Conservation (phyloP, 2,329 filamentous ascomycete genomes). For the Cadophora malorum region DNA sequence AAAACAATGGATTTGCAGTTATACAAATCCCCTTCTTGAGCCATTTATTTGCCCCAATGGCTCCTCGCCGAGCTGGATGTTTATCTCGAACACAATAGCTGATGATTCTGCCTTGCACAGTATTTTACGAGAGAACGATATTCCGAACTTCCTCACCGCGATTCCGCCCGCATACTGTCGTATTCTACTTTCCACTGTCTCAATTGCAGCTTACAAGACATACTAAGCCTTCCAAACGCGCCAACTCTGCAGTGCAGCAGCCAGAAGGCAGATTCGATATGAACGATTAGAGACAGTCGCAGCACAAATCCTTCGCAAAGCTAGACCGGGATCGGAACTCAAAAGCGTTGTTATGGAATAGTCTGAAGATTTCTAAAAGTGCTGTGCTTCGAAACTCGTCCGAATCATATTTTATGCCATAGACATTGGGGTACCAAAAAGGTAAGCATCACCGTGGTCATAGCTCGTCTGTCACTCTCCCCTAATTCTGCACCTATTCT, state of each 20-base stretch:
- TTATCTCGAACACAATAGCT: conserved; percentile 25
- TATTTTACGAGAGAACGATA: conserved; percentile 28
- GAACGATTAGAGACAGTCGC: conserved; percentile 26
- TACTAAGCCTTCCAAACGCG: conserved; percentile 25
- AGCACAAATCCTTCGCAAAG: conserved; percentile 14
- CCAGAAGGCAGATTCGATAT: conserved; percentile 22
- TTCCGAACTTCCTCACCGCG: conserved; percentile 6
- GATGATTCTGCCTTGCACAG: conserved; percentile 23
- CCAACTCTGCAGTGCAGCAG: conserved; percentile 24
- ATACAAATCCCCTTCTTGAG: conserved; percentile 17
- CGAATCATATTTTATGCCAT: conserved; percentile 33
- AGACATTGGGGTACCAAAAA: conserved; percentile 30
- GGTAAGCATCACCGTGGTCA: conserved; percentile 24
- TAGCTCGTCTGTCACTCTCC: conserved; percentile 24
- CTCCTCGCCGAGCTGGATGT: conserved; percentile 5
- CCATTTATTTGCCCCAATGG: conserved; percentile 20
- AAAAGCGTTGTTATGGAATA: conserved; percentile 3
- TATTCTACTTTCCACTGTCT: conserved; percentile 25
- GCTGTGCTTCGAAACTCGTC: conserved; percentile 27
- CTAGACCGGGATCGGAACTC: conserved; percentile 4
- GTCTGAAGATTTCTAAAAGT: conserved; percentile 13
- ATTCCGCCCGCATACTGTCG: conserved; percentile 1
- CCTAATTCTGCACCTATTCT: not conserved
- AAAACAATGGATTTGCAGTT: conserved; percentile 19
- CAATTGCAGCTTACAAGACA: conserved; percentile 21